Evolutionary conservation across 2,329 filamentous ascomycete genomes (phyloP).

Genomic region (Malbranchea zuffiana): DNA sequence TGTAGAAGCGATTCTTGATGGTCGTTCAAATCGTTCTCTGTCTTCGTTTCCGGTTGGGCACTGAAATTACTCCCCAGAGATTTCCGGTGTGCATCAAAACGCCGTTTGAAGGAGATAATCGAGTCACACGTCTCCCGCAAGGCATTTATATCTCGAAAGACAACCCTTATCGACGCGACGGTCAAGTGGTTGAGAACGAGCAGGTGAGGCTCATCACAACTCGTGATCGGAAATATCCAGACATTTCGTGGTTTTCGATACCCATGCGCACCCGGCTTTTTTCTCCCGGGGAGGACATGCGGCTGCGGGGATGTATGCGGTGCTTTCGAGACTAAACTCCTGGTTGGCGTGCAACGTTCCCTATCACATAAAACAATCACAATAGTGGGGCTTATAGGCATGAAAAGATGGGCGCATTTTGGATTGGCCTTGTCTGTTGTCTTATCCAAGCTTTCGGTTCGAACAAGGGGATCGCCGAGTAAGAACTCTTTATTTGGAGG

Average conservation of each 20-base stretch:
- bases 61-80: background rate
- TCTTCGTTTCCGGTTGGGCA: background rate
- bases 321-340: background rate
- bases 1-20: background rate
- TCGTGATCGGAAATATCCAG: background rate
- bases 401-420: background rate
- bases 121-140: background rate
- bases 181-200: background rate
- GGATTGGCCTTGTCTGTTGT: background rate
- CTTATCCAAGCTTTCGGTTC: background rate
- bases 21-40: background rate
- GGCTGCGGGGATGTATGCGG: background rate
- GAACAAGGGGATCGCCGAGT: background rate
- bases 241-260: background rate
- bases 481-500: background rate
- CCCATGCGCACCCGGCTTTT: background rate
- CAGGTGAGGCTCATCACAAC: background rate
- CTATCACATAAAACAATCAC: background rate
- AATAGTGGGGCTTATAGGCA: background rate
- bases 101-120: background rate
- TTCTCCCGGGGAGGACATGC: background rate
- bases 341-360: background rate
- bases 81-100: background rate
- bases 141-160: background rate
- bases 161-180: background rate